A percentile compares a stretch with the other conserved stretches of the same genome.
Evolutionary conservation across 805 yeast genomes (phyloP).

Genomic region (Nematodospora valgi): DNA sequence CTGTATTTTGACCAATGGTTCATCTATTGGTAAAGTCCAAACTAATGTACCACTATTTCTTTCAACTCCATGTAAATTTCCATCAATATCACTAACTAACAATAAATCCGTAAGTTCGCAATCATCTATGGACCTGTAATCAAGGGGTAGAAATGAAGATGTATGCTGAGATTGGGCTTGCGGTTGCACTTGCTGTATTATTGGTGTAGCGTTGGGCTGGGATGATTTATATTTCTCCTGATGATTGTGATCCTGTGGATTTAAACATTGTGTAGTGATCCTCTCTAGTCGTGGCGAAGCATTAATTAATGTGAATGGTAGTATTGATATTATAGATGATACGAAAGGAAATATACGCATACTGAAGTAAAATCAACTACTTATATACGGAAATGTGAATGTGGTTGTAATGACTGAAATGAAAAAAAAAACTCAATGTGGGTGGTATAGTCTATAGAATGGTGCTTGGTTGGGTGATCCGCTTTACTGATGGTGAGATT

Average conservation of each 20-base stretch:
- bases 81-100: constrained; percentile 79
- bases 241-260: constrained; percentile 7
- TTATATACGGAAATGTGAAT: no score
- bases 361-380: no score
- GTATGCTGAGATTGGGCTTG: constrained; percentile 1
- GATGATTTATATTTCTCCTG: constrained; percentile 1
- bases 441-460: no score
- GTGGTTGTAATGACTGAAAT: no score
- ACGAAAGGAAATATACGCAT: no score
- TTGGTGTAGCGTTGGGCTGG: neutral
- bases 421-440: no score
- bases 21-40: constrained; percentile 72
- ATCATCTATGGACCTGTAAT: constrained; percentile 39
- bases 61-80: constrained; percentile 77
- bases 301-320: constrained; percentile 5
- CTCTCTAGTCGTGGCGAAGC: constrained; percentile 22
- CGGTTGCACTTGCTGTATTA: neutral
- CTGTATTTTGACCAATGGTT: constrained; percentile 53
- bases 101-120: constrained; percentile 56
- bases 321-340: constrained; percentile 1
- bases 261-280: constrained; percentile 11
- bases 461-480: no score
- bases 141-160: constrained; percentile 29
- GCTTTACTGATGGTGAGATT: no score
- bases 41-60: constrained; percentile 68